Evolutionary conservation across 2,329 filamentous ascomycete genomes (phyloP).

Genomic region (Aspergillus felis): DNA sequence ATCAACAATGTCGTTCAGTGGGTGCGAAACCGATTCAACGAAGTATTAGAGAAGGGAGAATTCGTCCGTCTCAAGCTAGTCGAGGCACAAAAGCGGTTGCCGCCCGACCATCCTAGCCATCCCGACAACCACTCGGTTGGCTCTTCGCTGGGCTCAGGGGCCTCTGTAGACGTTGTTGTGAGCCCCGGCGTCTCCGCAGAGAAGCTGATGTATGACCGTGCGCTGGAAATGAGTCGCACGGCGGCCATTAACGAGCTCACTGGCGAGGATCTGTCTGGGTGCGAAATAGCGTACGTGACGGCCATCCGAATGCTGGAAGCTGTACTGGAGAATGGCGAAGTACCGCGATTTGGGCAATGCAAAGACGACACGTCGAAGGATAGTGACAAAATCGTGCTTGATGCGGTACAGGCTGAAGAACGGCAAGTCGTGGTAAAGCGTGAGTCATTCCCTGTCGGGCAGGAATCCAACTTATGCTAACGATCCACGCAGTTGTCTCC

Average conservation of each 20-base stretch:
- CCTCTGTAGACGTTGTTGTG: constrained; percentile 72
- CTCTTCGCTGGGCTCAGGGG: constrained; percentile 55
- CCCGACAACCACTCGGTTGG: constrained; percentile 69
- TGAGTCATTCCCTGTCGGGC: constrained; percentile 31
- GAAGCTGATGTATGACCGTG: constrained; percentile 96
- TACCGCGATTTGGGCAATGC: constrained; percentile 30
- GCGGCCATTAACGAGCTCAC: constrained; percentile 95
- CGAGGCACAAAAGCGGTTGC: constrained; percentile 79
- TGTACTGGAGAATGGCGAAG: constrained; percentile 78
- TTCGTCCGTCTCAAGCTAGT: constrained; percentile 84
- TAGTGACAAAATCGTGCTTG: constrained; percentile 36
- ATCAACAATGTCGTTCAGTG: constrained; percentile 95
- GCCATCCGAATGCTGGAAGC: constrained; percentile 94
- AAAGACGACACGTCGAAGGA: constrained; percentile 25
- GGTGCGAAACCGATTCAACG: constrained; percentile 91
- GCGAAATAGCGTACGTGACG: constrained; percentile 88
- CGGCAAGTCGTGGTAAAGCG: constrained; percentile 48
- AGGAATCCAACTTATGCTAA: constrained; percentile 18
- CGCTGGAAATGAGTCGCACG: constrained; percentile 90
- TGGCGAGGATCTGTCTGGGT: constrained; percentile 79
- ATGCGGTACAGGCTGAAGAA: constrained; percentile 45
- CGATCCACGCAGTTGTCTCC: constrained; percentile 38
- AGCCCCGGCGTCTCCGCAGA: constrained; percentile 90
- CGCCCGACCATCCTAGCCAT: constrained; percentile 79
- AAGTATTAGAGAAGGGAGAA: constrained; percentile 93